Evolutionary conservation across 2,329 filamentous ascomycete genomes (phyloP), one percentile per base, ranked within the genome.

Genomic region (Calonectria fujianensis): DNA sequence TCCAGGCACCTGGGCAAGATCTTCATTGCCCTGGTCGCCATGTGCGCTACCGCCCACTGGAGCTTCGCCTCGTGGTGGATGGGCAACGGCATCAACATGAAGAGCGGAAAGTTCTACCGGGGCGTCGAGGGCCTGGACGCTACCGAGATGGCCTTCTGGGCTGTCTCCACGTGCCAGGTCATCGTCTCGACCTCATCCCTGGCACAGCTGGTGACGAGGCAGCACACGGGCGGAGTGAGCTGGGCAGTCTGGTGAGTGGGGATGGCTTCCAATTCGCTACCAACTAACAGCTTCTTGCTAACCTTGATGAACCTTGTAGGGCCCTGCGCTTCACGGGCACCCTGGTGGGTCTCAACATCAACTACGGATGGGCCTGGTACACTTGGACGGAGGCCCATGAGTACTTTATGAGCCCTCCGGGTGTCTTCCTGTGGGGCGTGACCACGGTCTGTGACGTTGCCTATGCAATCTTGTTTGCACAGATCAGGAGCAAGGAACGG

Each of bases 101-200:
- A 73, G 66, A 70, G 66, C 39, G 72, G 72, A 6, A 73, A 73
- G 57, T 66, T 65, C 39, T 70, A 73, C 57, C 72, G 72, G 24
- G 72, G 72, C n/a, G 37, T 65, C 27, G 66, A 69, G 59, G 72
- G 72, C 10, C 37, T 48, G 32, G 74, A 67, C 48, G 65, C 66
- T 29, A 73, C 70, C n/a, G 70, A 69, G 29, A 73, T 73, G 64
- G 54, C 65, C 2, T 69, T 73, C 35, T 73, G 65, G 54, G 64
- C 70, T 5, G 64, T 63, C n/a, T 73, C 66, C 31, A 51, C 51
- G 24, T 69, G 66, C n/a, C 52, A 69, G 31, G 65, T 73, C n/a
- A 61, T 69, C 50, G 57, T 69, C 20, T 73, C 71, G 5, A 73
- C 71, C 37, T 69, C 71, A 24, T 73, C 71, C 27, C 24, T 73